A percentile compares a stretch with the other conserved stretches of the same genome.
These are phyloP conservation scores for Suillus placidus DNA, from an alignment of 768 basidiomycete genomes.

Conservation along the genomic window DNA sequence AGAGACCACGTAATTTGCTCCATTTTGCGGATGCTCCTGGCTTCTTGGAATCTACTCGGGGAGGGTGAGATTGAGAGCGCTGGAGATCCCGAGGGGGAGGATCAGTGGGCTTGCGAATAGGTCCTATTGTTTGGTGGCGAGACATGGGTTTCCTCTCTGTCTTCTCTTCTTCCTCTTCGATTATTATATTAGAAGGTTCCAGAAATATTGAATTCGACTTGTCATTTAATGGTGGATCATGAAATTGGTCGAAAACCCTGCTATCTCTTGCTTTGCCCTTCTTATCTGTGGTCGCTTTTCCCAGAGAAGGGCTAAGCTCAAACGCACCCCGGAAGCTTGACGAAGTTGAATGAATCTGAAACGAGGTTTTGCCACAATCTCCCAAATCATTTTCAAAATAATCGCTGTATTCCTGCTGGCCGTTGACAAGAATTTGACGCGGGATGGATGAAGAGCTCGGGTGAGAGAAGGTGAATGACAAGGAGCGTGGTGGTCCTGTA, in stretches of 20 bases:
- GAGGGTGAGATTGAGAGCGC: slow-evolving; percentile 32
- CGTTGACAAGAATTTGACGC: slow-evolving; percentile 28
- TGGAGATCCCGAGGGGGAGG: slow-evolving; percentile 19
- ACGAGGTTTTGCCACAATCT: slow-evolving; percentile 37
- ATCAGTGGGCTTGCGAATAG: slow-evolving; percentile 9
- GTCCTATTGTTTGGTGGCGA: slow-evolving; percentile 12
- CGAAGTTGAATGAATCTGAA: slow-evolving; percentile 28
- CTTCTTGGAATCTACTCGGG: slow-evolving; percentile 23
- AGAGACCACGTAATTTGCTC: slow-evolving; percentile 64
- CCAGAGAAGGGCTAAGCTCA: slow-evolving; percentile 42
- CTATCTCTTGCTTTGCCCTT: slow-evolving; percentile 58
- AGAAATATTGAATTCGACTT: slow-evolving; percentile 20
- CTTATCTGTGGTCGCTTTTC: slow-evolving; percentile 47
- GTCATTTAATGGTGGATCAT: slow-evolving; percentile 55
- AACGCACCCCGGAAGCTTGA: slow-evolving; percentile 66
- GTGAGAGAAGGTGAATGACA: slow-evolving; percentile 65
- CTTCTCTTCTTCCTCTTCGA: slow-evolving; percentile 29
- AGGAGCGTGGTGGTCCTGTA: slow-evolving; percentile 74
- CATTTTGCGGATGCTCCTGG: slow-evolving; percentile 48
- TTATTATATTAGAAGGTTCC: slow-evolving; percentile 31
- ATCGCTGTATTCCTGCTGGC: slow-evolving; percentile 30
- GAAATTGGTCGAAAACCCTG: slow-evolving; percentile 53
- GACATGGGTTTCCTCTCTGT: slow-evolving; percentile 29
- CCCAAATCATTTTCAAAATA: slow-evolving; percentile 35
- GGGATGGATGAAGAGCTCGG: slow-evolving; percentile 43